Base-by-base conservation (phyloP, 1,139 yeast genomes). In the Pichiaceae sp. region DNA sequence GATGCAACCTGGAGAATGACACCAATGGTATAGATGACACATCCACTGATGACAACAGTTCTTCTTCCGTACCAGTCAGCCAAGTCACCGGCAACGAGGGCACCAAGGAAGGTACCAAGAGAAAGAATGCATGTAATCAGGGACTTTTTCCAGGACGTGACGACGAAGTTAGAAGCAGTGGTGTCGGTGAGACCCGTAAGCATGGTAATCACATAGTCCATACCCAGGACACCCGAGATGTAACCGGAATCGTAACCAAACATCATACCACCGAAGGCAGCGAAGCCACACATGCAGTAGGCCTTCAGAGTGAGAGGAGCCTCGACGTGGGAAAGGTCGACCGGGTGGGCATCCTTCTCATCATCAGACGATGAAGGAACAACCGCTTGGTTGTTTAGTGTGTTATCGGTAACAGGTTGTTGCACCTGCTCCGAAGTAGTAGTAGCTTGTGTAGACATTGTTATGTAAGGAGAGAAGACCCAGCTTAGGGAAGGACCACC, bases 231-330 rank as follows among this genome's bases (percentile, higher is more conserved):
- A 59, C 79, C 79, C 19, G 73, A 64, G 44, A 74, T 73, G 41
- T 75, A 69, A 50, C 79, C 79, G 4, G 79, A 72, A 50, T 75
- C 80, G 54, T 71, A 75, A 46, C 80, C 80, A 50, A 58, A 73
- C 39, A 73, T 62, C 39, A 74, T 54, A 56, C 80, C 80, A 53
- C 78, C 80, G 46, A 72, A 63, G 14, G 75, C 68, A 28, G 70
- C 70, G 46, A 69, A 68, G 37, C 62, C 50, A 45, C 62, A 57
- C 48, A 56, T 53, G 23, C 54, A 15, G 50, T 57, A 57, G 14
- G 59, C 52, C 37, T 46, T 57, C 36, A 51, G 29, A 6, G 62
- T 56, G 27, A 57, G 40, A 18, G 59, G 60, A 31, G 62, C 60
- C 33, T 57, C 60, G 11, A 29, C 23, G 7, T 18, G 9, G 9